Conservation (phyloP, 371 early-diverging fungal species). For the Mucor sp. region DNA sequence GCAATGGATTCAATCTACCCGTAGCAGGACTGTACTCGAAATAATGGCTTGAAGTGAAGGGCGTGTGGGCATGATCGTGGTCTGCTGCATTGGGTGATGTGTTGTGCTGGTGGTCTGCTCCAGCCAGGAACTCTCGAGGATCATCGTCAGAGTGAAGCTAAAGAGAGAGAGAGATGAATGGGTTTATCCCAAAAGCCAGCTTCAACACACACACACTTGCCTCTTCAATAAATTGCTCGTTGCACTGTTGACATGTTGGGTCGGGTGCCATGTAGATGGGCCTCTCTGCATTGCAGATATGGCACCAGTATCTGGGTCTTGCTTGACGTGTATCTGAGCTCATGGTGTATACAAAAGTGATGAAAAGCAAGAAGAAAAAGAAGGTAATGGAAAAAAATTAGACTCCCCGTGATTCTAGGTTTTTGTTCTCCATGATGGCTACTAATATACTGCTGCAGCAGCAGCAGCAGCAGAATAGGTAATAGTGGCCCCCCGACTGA, state of each 20-base stretch:
- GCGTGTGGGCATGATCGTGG: not conserved
- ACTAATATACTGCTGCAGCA: no score
- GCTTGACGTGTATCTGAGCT: slow-evolving; percentile 26
- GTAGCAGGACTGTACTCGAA: slow-evolving; percentile 17
- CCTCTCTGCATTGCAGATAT: slow-evolving; percentile 43
- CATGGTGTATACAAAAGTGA: slow-evolving; percentile 3
- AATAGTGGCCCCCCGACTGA: no score
- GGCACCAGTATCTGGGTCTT: slow-evolving; percentile 46
- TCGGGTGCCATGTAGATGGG: slow-evolving; percentile 54
- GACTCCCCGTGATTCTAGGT: not conserved
- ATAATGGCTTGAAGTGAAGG: slow-evolving; percentile 14
- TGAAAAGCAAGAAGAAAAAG: slow-evolving; percentile 1
- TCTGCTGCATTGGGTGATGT: not conserved
- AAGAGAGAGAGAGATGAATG: not conserved
- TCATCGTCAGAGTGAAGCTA: slow-evolving; percentile 51
- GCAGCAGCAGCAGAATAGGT: not conserved
- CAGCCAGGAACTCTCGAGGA: slow-evolving; percentile 42
- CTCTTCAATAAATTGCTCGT: slow-evolving; percentile 69
- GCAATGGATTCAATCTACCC: slow-evolving; percentile 7
- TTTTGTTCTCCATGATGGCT: not conserved
- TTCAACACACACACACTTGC: slow-evolving; percentile 28
- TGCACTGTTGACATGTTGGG: slow-evolving; percentile 67
- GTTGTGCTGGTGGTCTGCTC: not conserved
- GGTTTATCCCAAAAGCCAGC: not conserved
- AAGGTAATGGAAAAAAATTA: slow-evolving; percentile 7